phyloP scores from a whole-genome alignment of 352 stramenopile species.

The Globisporangium parvum region DNA sequence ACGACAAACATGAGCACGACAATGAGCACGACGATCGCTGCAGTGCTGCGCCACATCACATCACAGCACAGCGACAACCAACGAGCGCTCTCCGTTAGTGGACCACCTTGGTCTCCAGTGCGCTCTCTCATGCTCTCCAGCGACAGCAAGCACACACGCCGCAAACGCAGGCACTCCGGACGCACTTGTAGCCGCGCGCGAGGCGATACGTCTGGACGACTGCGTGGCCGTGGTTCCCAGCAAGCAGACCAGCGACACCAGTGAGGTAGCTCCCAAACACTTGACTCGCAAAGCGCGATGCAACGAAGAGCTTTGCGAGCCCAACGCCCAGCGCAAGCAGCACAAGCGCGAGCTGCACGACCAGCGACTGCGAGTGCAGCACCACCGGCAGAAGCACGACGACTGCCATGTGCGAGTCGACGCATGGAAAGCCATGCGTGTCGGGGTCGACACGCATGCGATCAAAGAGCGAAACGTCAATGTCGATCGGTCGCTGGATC shows the following conservation, averaged over 20 bases:
- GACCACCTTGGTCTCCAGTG: neutral
- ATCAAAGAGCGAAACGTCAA: constrained; percentile 28
- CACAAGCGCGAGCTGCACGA: constrained; percentile 19
- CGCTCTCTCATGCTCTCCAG: too few relatives aligned
- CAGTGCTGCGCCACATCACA: constrained; percentile 17
- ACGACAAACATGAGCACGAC: constrained; percentile 47
- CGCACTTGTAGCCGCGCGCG: constrained; percentile 32
- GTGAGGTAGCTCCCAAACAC: constrained; percentile 57
- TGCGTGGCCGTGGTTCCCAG: constrained; percentile 54
- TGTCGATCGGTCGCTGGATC: constrained; percentile 44
- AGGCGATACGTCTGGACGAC: constrained; percentile 43
- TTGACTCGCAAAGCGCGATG: constrained; percentile 46
- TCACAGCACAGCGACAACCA: too few relatives aligned
- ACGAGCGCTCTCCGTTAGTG: neutral
- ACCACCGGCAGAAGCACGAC: constrained; percentile 59
- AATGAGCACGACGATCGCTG: constrained; percentile 37
- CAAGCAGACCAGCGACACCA: constrained; percentile 41
- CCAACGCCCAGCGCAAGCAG: constrained; percentile 30
- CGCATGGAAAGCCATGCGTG: constrained; percentile 28
- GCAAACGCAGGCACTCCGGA: neutral
- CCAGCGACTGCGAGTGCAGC: constrained; percentile 26
- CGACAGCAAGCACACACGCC: neutral
- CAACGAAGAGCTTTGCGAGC: constrained; percentile 31
- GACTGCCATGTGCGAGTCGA: constrained; percentile 72
- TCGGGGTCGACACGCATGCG: constrained; percentile 10